Evolutionary conservation across 805 yeast species (phyloP), one percentile per base, ranked within the genome.

Genomic region (Clavispora carvajalis): DNA sequence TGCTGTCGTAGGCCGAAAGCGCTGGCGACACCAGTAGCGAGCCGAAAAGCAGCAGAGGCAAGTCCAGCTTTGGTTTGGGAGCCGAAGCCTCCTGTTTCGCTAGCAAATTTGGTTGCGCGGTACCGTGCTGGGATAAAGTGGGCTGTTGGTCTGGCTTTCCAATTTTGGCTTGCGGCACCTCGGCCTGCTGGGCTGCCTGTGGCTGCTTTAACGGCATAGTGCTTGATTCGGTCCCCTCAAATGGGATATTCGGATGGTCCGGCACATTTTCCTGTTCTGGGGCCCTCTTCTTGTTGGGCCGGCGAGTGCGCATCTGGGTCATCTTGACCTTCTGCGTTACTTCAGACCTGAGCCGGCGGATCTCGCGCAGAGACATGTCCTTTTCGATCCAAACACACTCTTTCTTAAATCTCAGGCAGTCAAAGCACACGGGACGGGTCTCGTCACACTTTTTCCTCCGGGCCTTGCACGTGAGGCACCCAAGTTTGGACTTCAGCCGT

Each of bases 401-500:
- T 47, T 76, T 69, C 8, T 60, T 52, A 31, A 77, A 57, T 29
- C 81, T 53, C 9, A 22, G 13, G 46, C 82, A 77, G 48, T 72
- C 80, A 1, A 73, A 65, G 52, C 82, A 77, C 1, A 60, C 50
- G 1, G 82, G 82, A 41, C 62, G 63, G 7, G 43, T 45, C 48
- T 76, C 80, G 46, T 75, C 72, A 52, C 82, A 77, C 47, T 77
- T 66, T 52, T 77, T 79, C 67, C 80, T 81, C 33, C 88, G 61
- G 26, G 76, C 65, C 52, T 81, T 82, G 58, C 89, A 82, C 0
- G 85, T 81, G 28, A 81, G 58, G 55, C 89, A 82, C 0, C 88
- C 87, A n/a, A 66, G 67, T 48, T 65, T 73, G 1, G 85, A 74
- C 46, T 50, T 50, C 17, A 16, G 11, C 19, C 22, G 7, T 6